Evolutionary conservation across 75 land plant genomes (phyloP), one percentile per base, ranked within the genome.

Genomic region (Sequoiadendron giganteum): DNA sequence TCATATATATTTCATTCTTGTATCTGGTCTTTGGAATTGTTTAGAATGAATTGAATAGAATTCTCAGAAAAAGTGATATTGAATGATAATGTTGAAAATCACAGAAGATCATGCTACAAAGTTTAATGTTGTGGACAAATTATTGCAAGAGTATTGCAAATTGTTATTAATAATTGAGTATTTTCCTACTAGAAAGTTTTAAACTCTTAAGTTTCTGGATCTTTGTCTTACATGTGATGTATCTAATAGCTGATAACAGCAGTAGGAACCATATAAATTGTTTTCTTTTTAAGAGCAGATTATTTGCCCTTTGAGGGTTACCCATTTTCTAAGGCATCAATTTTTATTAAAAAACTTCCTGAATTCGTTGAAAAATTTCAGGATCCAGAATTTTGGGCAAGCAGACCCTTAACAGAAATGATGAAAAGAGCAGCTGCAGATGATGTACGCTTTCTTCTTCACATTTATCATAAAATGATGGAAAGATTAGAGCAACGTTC

Each of bases 391-490:
- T 95, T 96, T 83, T 97, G 99, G 99, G 93, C 91, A 28, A 89
- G 91, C 84, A 93, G 99, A 89, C 99, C 98, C 40, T 87, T 97
- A 88, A 92, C 95, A 68, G 95, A 93, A 55, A 89, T 92, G 89
- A 96, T 97, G 98, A 93, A 94, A 86, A 95, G 94, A 87, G 94
- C 93, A 28, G 99, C 99, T 88, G 94, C 93, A 42, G 98, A 96
- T 91, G 99, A 97, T 94, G 98, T 97, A 52, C 96, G 98, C 34
- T 97, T 97, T 91, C 97, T 97, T 68, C 94, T 93, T 14, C 93
- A 88, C 79, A 93, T 97, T 61, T 95, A 96, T 85, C 91, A 95
- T 78, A 94, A 93, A 86, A 97, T 97, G 97, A 92, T 96, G 88
- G 90, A 88, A 87, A 94, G 90, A 85, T 72, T 97, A 84, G 91